A percentile compares a stretch with the other conserved stretches of the same genome.
These are phyloP conservation scores for Leccinum angustisporum DNA, from an alignment of 1,284 basidiomycete species.

Conservation along the genomic window DNA sequence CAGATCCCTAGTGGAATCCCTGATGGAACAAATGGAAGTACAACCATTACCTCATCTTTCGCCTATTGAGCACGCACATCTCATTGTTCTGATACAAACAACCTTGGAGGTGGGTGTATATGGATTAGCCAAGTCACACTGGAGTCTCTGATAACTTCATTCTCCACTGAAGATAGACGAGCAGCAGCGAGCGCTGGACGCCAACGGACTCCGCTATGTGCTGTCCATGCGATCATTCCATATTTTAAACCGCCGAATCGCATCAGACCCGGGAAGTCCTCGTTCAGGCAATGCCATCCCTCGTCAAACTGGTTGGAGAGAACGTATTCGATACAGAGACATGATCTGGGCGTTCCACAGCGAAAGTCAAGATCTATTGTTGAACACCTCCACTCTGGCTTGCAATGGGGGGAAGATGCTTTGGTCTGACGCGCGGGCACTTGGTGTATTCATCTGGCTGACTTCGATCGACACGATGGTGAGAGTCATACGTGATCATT, in stretches of 20 bases:
- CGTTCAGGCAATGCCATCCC: conserved; percentile 39
- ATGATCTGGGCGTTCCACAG: conserved; percentile 96
- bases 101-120: conserved; percentile 69
- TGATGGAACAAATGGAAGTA: conserved; percentile 66
- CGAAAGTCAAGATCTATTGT: conserved; percentile 83
- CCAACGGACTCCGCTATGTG: conserved; percentile 87
- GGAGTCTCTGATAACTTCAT: conserved; percentile 5
- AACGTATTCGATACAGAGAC: conserved; percentile 84
- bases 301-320: conserved; percentile 52
- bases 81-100: conserved; percentile 81
- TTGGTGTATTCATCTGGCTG: conserved; percentile 90
- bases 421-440: conserved; percentile 83
- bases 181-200: conserved; percentile 81
- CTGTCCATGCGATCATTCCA: conserved; percentile 86
- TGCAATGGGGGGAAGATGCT: conserved; percentile 82
- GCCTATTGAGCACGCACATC: conserved; percentile 73
- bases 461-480: conserved; percentile 77
- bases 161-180: conserved; percentile 67
- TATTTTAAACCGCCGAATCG: conserved; percentile 66
- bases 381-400: conserved; percentile 68
- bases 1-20: conserved; percentile 54
- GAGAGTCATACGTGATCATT: conserved; percentile 29
- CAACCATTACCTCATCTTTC: conserved; percentile 69
- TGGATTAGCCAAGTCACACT: background rate
- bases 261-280: conserved; percentile 45